Percentiles rank a stretch among this genome's conserved stretches.
phyloP scores from a whole-genome alignment of 345 rosid genomes.

The Linum tenue region DNA sequence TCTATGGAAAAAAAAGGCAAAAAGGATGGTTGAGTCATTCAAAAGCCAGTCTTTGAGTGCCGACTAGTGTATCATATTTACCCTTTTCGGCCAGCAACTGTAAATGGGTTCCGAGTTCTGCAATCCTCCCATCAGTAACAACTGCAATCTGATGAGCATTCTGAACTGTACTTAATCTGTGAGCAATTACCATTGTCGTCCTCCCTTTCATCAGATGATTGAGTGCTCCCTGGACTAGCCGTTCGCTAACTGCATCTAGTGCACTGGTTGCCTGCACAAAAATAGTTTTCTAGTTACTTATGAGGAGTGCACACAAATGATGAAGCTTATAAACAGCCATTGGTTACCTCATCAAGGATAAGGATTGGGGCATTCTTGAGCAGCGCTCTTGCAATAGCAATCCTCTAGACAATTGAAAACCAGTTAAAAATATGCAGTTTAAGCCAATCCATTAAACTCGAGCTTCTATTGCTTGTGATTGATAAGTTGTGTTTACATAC shows the following conservation, averaged over 20 bases:
- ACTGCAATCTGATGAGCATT: conserved; percentile 81
- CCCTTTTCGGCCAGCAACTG: conserved; percentile 64
- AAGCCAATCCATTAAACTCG: not conserved
- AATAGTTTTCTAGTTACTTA: not conserved
- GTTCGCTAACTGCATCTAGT: conserved; percentile 83
- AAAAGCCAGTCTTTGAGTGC: conserved; percentile 84
- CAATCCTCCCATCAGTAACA: conserved; percentile 59
- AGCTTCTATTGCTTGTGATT: not conserved
- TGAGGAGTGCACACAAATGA: not conserved
- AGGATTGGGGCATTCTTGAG: conserved; percentile 79
- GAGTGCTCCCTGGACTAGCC: conserved; percentile 77
- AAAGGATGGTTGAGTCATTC: conserved; percentile 29
- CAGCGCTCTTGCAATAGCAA: conserved; percentile 86
- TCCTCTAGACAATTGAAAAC: conserved; percentile 44
- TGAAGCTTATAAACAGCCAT: not conserved
- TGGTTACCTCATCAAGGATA: conserved; percentile 75
- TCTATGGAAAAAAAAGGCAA: not conserved
- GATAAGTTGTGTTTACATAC: conserved; percentile 21
- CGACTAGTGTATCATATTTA: conserved; percentile 74
- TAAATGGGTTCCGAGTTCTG: conserved; percentile 75
- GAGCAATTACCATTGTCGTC: conserved; percentile 84
- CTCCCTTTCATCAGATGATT: conserved; percentile 76
- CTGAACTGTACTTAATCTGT: conserved; percentile 88
- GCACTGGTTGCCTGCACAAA: conserved; percentile 80
- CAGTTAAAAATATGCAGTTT: not conserved